Evolutionary conservation across 2,329 filamentous ascomycete genomes (phyloP), one percentile per base, ranked within the genome.

Genomic region (Ceratocystis cacaofunesta): DNA sequence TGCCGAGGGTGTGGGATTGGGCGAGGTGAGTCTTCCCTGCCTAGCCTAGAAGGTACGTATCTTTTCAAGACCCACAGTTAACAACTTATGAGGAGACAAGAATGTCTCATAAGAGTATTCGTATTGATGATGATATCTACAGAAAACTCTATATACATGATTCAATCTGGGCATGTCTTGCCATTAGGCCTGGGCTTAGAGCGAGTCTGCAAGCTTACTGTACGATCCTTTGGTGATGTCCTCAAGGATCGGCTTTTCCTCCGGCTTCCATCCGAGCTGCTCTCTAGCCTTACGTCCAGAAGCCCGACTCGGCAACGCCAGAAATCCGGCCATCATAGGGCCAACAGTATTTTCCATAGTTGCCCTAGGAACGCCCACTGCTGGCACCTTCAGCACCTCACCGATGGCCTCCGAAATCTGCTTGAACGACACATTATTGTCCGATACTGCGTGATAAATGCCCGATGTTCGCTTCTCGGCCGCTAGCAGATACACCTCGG

Each of bases 191-290:
- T 61, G 68, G 36, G 55, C 66, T 43, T 48, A 46, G 32, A 71
- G 63, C 1, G 64, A 63, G 62, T 64, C 48, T 1, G 68, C 69
- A 57, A 71, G 55, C 8, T 64, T 57, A 43, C 46, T 7, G n/a
- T 73, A 73, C 17, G 72, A 74, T 0, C 73, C 72, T 1, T 64
- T 63, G 69, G 46, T 65, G 28, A 67, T 63, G 15, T 78, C 76
- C 44, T 74, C 73, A 50, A 78, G 36, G 48, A 78, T 69, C 0
- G 72, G 71, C 44, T 70, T 66, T 60, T 70, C 73, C 48, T 69
- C 70, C 0, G 74, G 71, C 66, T 72, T 63, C 76, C 76, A 79
- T 4, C 73, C 76, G 62, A 79, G 68, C 70, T 74, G 71, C 55
- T 69, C 70, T 65, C 65, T 72, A 3, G 76, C 76, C 71, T 77